These are phyloP conservation scores for Fomitopsis betulina DNA, from an alignment of 1,284 basidiomycete genomes.

Conservation along the genomic window DNA sequence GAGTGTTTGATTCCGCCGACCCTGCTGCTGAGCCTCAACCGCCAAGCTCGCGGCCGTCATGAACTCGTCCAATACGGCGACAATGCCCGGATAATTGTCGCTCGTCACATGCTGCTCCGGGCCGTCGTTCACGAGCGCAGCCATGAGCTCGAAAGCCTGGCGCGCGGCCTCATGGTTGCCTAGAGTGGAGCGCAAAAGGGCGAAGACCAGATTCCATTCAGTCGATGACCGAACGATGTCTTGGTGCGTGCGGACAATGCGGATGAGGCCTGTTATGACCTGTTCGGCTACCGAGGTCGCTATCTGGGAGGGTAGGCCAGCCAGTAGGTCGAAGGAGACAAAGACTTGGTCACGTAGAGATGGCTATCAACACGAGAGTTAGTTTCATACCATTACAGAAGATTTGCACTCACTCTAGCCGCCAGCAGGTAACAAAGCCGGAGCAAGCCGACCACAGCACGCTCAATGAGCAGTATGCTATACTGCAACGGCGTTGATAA, in stretches of 20 bases:
- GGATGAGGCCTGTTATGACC: slow-evolving; percentile 78
- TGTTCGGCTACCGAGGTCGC: slow-evolving; percentile 89
- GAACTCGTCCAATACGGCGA: slow-evolving; percentile 86
- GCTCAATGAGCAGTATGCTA: slow-evolving; percentile 88
- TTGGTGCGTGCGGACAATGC: slow-evolving; percentile 73
- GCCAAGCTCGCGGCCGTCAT: slow-evolving; percentile 66
- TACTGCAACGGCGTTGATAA: slow-evolving; percentile 77
- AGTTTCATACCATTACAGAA: too few species aligned
- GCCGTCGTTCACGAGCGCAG: slow-evolving; percentile 56
- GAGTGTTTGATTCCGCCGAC: slow-evolving; percentile 47
- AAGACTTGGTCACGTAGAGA: slow-evolving; percentile 86
- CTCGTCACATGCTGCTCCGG: slow-evolving; percentile 54
- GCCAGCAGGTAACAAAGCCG: slow-evolving; percentile 78
- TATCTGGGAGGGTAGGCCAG: slow-evolving; percentile 72
- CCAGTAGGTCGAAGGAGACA: slow-evolving; percentile 86
- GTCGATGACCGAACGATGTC: slow-evolving; percentile 84
- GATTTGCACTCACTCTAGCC: slow-evolving; percentile 50
- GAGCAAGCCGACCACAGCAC: slow-evolving; percentile 90
- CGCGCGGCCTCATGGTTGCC: slow-evolving; percentile 87
- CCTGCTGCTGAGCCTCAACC: slow-evolving; percentile 52
- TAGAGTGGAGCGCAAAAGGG: slow-evolving; percentile 84
- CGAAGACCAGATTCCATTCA: slow-evolving; percentile 93
- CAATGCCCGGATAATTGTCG: slow-evolving; percentile 82
- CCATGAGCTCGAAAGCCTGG: slow-evolving; percentile 75
- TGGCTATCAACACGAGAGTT: slow-evolving; percentile 10